Evolutionary conservation across 345 rosid species (phyloP).

Genomic region (Brassica cretica): DNA sequence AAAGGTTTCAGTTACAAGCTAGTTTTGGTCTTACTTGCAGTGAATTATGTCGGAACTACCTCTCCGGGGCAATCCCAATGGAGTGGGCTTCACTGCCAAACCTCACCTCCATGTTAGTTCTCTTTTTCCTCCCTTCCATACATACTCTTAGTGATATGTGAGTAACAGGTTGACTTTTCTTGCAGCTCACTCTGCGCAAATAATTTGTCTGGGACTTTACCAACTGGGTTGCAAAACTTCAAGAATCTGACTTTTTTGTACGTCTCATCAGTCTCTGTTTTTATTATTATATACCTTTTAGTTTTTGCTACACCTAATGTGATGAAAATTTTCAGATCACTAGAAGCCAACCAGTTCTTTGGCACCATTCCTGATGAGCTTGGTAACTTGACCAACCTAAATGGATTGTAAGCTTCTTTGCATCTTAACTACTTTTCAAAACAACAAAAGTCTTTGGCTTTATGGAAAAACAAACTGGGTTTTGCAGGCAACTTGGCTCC

Average conservation of each 20-base stretch:
- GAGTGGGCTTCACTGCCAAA: constrained; percentile 53
- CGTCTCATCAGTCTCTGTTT: not conserved
- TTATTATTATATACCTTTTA: not conserved
- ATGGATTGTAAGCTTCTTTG: constrained; percentile 42
- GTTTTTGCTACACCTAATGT: not conserved
- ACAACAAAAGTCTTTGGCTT: not conserved
- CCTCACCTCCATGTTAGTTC: constrained; percentile 50
- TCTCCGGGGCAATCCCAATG: constrained; percentile 51
- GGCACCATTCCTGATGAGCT: constrained; percentile 54
- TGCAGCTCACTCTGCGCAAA: constrained; percentile 50
- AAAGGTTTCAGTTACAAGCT: not conserved
- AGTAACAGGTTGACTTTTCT: not conserved
- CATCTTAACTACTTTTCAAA: not conserved
- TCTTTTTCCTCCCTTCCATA: not conserved
- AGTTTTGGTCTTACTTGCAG: not conserved
- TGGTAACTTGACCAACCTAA: constrained; percentile 47
- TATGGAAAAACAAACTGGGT: not conserved
- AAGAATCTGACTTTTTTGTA: constrained; percentile 48
- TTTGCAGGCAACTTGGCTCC: constrained; percentile 44
- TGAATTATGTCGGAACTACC: constrained; percentile 40
- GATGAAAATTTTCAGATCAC: constrained; percentile 38
- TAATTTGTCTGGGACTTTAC: constrained; percentile 49
- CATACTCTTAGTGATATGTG: not conserved
- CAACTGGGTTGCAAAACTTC: constrained; percentile 45
- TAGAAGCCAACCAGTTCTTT: constrained; percentile 60